Evolutionary conservation across 768 basidiomycete species (phyloP), one percentile per base, ranked within the genome.

Genomic region (Mycena galopus): DNA sequence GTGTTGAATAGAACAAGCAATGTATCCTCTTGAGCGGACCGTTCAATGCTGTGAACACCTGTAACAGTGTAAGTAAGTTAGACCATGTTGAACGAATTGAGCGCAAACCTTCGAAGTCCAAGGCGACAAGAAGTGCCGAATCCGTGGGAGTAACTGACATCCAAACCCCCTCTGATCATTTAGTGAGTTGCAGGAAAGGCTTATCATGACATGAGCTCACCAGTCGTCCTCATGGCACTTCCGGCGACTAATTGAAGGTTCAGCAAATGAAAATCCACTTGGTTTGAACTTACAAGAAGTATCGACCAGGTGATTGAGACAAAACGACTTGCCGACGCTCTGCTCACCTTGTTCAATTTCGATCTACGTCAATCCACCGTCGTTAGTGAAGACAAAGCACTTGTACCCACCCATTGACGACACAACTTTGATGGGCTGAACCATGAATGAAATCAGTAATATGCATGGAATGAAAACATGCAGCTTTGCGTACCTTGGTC

Each of bases 351-450:
- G 12, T 42, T 21, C 35, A 35, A 35, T 35, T 6, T 6, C 33
- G 33, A 35, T 35, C 33, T 35, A 60, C 23, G 17, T 42, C 44
- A 69, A 33, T 58, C 19, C 65, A 19, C 7, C 16, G 11, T 33
- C 27, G 16, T 35, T 9, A 3, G 23, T 64, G 44, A 51, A 14
- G 29, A 8, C 27, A 35, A 10, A 7, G 65, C 21, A 71, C 79
- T 64, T n/a, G n/a, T n/a, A n/a, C n/a, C n/a, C 70, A 83, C 87
- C 90, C 91, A 91, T 91, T 0, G 91, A 91, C 0, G 90, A 89
- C 1, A 91, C 90, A 4, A 91, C 90, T 69, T 85, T 86, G 25
- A 91, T 88, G 3, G 89, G 90, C 88, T 91, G 68, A 42, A 35
- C 37, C n/a, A n/a, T n/a, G 33, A 35, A 35, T 6, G 59, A 63